These are phyloP conservation scores for Mortierella hygrophila DNA, from an alignment of 192 early-diverging fungal genomes.

Conservation along the genomic window DNA sequence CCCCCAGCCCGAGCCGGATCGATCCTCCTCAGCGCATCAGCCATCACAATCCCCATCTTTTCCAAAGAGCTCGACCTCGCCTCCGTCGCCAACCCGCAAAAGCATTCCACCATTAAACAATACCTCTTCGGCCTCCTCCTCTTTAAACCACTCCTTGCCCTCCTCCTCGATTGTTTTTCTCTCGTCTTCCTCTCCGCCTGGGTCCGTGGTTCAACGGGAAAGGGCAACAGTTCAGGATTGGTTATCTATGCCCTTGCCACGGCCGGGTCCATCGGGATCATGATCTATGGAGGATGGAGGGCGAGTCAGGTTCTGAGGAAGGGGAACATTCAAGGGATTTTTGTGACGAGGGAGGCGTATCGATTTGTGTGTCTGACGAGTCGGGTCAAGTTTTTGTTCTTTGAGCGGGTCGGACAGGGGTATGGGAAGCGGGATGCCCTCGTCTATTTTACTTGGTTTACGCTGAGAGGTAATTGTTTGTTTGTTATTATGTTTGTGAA, in stretches of 20 bases:
- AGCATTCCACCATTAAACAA: conserved; percentile 35
- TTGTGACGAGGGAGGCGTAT: conserved; percentile 49
- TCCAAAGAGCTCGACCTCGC: conserved; percentile 40
- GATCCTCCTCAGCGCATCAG: conserved; percentile 22
- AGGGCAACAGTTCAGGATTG: conserved; percentile 25
- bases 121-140: conserved; percentile 48
- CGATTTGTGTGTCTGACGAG: conserved; percentile 42
- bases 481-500: not conserved
- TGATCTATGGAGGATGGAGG: conserved; percentile 39
- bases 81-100: conserved; percentile 41
- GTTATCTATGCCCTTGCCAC: conserved; percentile 38
- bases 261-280: conserved; percentile 15
- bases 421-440: conserved; percentile 40
- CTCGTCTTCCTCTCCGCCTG: conserved; percentile 25
- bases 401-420: conserved; percentile 49
- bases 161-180: conserved; percentile 41
- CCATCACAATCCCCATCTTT: conserved; percentile 38
- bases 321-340: conserved; percentile 40
- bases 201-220: conserved; percentile 20
- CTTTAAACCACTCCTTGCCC: conserved; percentile 32
- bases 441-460: conserved; percentile 49
- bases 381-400: conserved; percentile 47
- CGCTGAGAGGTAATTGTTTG: conserved; percentile 24
- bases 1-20: conserved; percentile 42
- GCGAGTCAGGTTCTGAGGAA: conserved; percentile 26